Base-by-base conservation (phyloP, 768 basidiomycete genomes). In the Suillus cothurnatus region DNA sequence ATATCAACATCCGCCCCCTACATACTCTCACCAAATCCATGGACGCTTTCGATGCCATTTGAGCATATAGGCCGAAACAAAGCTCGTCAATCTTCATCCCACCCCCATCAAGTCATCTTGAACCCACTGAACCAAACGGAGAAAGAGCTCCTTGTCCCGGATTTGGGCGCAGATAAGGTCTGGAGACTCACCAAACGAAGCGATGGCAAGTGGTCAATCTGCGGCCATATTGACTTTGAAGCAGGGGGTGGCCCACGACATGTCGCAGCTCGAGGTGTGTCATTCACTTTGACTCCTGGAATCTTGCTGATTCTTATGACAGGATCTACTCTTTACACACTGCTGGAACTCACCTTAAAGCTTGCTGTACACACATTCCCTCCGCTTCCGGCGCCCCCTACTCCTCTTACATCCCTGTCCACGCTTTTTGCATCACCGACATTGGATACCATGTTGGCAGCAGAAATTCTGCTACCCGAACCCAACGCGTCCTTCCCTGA, bases 241-340 rank as follows among this genome's bases (percentile, higher is more conserved):
- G 72, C 80, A 3, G 92, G 92, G 0, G 79, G 85, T 39, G 92
- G 92, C 1, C 92, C 92, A 9, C 80, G 92, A 38, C 92, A 94
- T 71, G 81, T 88, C 61, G 87, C 82, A 19, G 79, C 86, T 67
- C 73, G 90, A 66, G 84, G 92, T 92, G 62, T 23, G 85, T 75
- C 61, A 34, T 61, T 12, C 3, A 23, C 11, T 41, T 31, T 11
- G n/a, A 12, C 23, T 43, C n/a, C 21, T 23, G 36, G 14, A 31
- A 14, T 11, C 5, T 26, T 63, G 56, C 58, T 56, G 39, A 53
- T 43, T 39, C 11, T 31, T 21, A 12, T 32, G 19, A 12, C 65
- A 93, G 92, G 85, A 60, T 85, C 82, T 11, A 76, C 83, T 39
- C 65, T 93, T 41, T 94, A 90, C 73, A 86, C 89, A 4, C 69